A percentile compares a stretch with the other conserved stretches of the same genome.
Conservation (phyloP, 306 rosid genomes). For the Quillaja saponaria region DNA sequence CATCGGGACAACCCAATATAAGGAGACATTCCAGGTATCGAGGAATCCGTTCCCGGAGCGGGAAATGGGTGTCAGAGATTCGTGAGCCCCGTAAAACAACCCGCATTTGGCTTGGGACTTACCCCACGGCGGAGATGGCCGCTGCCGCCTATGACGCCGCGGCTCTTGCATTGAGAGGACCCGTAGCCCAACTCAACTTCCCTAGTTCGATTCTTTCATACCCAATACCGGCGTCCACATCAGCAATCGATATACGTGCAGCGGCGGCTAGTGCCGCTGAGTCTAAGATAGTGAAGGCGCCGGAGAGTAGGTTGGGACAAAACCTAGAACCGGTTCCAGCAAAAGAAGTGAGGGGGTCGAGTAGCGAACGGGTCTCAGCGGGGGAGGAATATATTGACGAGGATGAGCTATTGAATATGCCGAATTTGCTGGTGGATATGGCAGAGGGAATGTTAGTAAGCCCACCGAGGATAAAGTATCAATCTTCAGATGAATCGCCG, state of each 20-base stretch:
- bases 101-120: constrained; percentile 94
- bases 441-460: constrained; percentile 60
- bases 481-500: constrained; percentile 33
- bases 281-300: constrained; percentile 23
- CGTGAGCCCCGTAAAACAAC: constrained; percentile 85
- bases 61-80: constrained; percentile 97
- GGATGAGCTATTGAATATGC: constrained; percentile 49
- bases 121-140: constrained; percentile 79
- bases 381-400: constrained; percentile 33
- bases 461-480: constrained; percentile 43
- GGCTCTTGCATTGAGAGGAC: constrained; percentile 79
- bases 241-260: constrained; percentile 60
- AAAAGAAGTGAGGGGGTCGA: neutral
- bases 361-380: neutral
- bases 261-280: constrained; percentile 82
- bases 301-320: neutral
- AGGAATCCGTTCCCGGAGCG: constrained; percentile 72
- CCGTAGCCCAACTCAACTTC: constrained; percentile 65
- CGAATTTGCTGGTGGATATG: constrained; percentile 50
- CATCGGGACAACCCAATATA: constrained; percentile 9
- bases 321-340: neutral
- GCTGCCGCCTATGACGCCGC: constrained; percentile 96
- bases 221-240: constrained; percentile 66
- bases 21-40: constrained; percentile 48
- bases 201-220: constrained; percentile 51